Evolutionary conservation across 768 basidiomycete species (phyloP), one percentile per base, ranked within the genome.

Genomic region (Dendrothele bispora): DNA sequence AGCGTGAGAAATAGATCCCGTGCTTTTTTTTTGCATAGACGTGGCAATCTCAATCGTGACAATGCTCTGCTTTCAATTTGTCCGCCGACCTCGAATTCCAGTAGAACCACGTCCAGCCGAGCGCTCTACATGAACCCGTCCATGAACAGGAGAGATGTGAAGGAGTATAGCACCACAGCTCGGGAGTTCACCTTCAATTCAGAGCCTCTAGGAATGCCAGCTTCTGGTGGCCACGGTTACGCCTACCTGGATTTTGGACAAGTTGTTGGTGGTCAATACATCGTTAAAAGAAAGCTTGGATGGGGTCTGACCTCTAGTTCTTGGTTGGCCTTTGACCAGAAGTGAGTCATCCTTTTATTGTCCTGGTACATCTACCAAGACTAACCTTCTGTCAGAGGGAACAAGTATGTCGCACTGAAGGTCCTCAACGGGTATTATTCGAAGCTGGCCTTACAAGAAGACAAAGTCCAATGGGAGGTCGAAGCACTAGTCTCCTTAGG

Each of bases 321-420:
- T 18, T 69, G 66, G 64, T 52, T 67, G 26, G 63, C 61, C 15
- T 52, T 42, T 21, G 62, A 67, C 50, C 28, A 47, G 38, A 38
- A 48, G 64, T 61, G 48, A 6, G 58, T 52, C 39, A 26, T 37
- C 10, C 27, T 20, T 24, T 4, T 1, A 12, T 43, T 17, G 36
- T 35, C 17, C 39, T 44, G 17, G 27, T 46, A 24, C 4, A 20
- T 26, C 20, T 15, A 8, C 43, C 14, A 18, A n/a, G 15, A 27
- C 43, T 28, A 14, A 46, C 22, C 26, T 37, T 25, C 35, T 17
- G 17, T 11, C 53, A 61, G 58, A 32, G 53, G 57, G 35, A 47
- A 61, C 21, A 51, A 39, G 43, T 62, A 59, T 46, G 63, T 67
- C 14, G 68, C 66, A 6, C 44, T 69, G 39, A 68, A 69, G 46